phyloP scores from a whole-genome alignment of 345 rosid genomes.

The Carallia pectinifolia region DNA sequence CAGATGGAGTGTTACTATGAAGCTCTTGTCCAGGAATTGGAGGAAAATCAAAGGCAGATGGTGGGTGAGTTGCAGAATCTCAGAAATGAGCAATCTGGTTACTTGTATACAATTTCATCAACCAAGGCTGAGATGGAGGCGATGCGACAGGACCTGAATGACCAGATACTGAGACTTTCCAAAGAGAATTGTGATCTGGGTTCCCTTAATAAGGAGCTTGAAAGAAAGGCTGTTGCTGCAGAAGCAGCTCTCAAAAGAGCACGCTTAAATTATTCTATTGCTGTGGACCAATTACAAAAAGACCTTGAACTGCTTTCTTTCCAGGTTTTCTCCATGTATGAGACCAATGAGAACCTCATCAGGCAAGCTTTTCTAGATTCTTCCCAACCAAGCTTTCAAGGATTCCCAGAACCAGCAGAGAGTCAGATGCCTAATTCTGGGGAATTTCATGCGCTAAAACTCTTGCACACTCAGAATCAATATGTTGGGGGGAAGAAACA shows the following conservation, averaged over 20 bases:
- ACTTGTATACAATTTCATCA: conserved; percentile 66
- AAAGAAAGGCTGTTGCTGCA: conserved; percentile 70
- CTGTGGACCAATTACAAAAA: conserved; percentile 89
- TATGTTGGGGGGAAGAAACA: conserved; percentile 45
- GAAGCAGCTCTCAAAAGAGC: conserved; percentile 96
- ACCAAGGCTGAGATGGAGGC: conserved; percentile 80
- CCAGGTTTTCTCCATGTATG: conserved; percentile 87
- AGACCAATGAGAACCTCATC: conserved; percentile 90
- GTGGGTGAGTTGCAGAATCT: conserved; percentile 85
- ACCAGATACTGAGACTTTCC: conserved; percentile 52
- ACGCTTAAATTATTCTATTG: conserved; percentile 90
- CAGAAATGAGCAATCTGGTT: conserved; percentile 83
- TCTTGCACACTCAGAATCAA: conserved; percentile 45
- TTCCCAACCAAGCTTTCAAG: conserved; percentile 41
- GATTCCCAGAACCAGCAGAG: conserved; percentile 26
- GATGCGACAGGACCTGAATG: conserved; percentile 58
- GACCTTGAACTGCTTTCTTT: conserved; percentile 90
- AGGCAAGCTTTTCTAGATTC: conserved; percentile 72
- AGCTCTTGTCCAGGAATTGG: conserved; percentile 92
- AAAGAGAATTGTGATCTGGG: conserved; percentile 68
- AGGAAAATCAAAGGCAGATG: conserved; percentile 95
- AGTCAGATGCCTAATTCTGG: conserved; percentile 36
- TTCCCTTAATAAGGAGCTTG: conserved; percentile 68
- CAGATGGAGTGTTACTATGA: conserved; percentile 99
- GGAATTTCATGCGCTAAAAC: conserved; percentile 33